These are phyloP conservation scores for Mrakia gelida DNA, from an alignment of 768 basidiomycete genomes.

Conservation along the genomic window DNA sequence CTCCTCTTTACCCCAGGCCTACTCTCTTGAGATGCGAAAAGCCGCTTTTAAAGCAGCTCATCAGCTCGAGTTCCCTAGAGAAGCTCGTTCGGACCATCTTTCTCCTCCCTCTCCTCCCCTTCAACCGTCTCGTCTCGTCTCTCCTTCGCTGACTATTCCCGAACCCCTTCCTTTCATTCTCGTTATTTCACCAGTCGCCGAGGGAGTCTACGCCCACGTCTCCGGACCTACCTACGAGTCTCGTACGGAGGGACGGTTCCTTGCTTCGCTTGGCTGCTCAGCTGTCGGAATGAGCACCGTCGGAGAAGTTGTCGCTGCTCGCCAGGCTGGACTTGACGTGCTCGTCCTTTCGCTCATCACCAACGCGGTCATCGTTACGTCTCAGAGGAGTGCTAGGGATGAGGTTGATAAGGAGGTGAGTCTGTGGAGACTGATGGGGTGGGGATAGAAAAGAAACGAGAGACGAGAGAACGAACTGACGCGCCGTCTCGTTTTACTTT, in stretches of 20 bases:
- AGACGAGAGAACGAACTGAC: no score
- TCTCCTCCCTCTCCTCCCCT: background rate
- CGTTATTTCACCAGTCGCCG: slow-evolving; percentile 49
- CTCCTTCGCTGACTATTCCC: background rate
- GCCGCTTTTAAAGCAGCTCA: slow-evolving; percentile 68
- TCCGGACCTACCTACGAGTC: slow-evolving; percentile 87
- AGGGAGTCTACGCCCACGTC: slow-evolving; percentile 87
- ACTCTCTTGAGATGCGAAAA: slow-evolving; percentile 66
- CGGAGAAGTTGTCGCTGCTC: slow-evolving; percentile 73
- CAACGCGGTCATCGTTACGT: slow-evolving; percentile 73
- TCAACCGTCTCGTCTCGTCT: background rate
- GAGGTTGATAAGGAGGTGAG: slow-evolving; percentile 72
- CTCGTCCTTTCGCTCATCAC: slow-evolving; percentile 80
- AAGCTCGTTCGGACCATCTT: slow-evolving; percentile 43
- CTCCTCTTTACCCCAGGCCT: slow-evolving; percentile 48
- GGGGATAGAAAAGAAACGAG: no score
- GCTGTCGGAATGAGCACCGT: slow-evolving; percentile 95
- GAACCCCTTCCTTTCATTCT: background rate
- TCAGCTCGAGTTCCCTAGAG: slow-evolving; percentile 53
- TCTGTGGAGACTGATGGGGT: no score
- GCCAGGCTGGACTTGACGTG: slow-evolving; percentile 63
- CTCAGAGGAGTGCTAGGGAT: slow-evolving; percentile 60
- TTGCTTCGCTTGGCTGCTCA: slow-evolving; percentile 70
- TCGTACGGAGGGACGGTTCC: slow-evolving; percentile 74
- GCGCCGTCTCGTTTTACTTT: no score